Conservation (phyloP, 768 basidiomycete species). For the Strobilomyces dryophilus region DNA sequence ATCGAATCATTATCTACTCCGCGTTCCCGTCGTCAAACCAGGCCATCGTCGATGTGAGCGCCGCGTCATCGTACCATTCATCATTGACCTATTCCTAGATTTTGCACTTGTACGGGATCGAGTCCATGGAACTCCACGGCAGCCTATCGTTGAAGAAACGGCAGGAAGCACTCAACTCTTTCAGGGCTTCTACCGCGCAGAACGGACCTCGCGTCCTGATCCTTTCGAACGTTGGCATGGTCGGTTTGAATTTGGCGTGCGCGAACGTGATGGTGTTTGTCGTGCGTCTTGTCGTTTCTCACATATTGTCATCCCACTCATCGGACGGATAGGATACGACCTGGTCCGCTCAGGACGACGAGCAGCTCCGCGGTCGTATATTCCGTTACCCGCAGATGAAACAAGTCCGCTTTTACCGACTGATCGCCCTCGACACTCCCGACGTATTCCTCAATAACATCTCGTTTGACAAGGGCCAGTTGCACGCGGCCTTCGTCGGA, state of each 20-base stretch:
- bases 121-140: neutral
- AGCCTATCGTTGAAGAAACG: neutral
- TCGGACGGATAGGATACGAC: neutral
- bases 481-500: neutral
- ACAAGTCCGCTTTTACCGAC: conserved; percentile 15
- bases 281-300: no score
- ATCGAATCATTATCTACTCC: neutral
- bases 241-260: neutral
- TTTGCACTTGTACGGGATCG: neutral
- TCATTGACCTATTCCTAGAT: neutral
- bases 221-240: neutral
- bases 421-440: conserved; percentile 4
- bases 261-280: neutral
- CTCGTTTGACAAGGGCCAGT: conserved; percentile 10
- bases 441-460: conserved; percentile 15
- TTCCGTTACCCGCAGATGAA: neutral
- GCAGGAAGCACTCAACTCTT: neutral
- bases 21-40: neutral
- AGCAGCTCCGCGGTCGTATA: neutral
- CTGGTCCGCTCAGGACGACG: neutral
- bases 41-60: neutral
- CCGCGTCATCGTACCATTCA: no score
- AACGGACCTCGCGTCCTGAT: neutral
- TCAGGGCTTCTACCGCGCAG: neutral
- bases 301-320: no score